These are phyloP conservation scores for Ramicandelaber brevisporus DNA, from an alignment of 192 early-diverging fungal species.

Conservation along the genomic window DNA sequence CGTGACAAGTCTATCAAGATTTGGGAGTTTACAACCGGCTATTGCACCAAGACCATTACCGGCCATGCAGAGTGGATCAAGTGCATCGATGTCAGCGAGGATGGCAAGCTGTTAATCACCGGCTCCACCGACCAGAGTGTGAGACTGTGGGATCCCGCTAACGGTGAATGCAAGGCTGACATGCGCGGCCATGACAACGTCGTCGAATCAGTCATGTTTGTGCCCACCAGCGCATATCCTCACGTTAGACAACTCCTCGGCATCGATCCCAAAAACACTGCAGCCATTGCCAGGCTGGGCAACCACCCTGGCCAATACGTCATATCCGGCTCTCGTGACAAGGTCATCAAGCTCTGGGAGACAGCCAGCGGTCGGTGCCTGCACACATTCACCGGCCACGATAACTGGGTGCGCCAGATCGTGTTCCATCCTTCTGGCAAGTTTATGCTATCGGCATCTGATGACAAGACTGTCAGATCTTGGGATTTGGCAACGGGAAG, in stretches of 20 bases:
- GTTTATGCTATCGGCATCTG: slow-evolving; percentile 52
- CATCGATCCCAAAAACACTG: slow-evolving; percentile 6
- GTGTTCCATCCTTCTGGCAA: slow-evolving; percentile 65
- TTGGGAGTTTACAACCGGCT: slow-evolving; percentile 62
- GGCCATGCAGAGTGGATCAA: slow-evolving; percentile 86
- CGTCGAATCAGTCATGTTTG: slow-evolving; percentile 77
- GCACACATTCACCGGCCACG: slow-evolving; percentile 60
- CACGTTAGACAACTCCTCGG: slow-evolving; percentile 42
- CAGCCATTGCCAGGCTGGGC: no score
- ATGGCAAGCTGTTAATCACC: slow-evolving; percentile 45
- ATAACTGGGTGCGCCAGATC: slow-evolving; percentile 79
- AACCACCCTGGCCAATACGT: slow-evolving; percentile 32
- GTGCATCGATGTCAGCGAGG: slow-evolving; percentile 31
- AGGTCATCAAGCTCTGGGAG: slow-evolving; percentile 77
- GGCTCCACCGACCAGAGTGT: slow-evolving; percentile 74
- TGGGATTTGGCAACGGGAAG: slow-evolving; percentile 75
- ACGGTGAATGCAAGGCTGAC: slow-evolving; percentile 50
- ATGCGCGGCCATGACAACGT: slow-evolving; percentile 84
- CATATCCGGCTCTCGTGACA: slow-evolving; percentile 72
- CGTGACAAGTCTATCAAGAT: slow-evolving; percentile 77
- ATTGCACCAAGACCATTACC: slow-evolving; percentile 48
- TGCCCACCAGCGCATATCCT: slow-evolving; percentile 36
- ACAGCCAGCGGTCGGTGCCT: slow-evolving; percentile 32
- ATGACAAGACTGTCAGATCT: slow-evolving; percentile 72
- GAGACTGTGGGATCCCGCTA: slow-evolving; percentile 48